Percentiles rank a stretch among this genome's conserved stretches.
phyloP scores from a whole-genome alignment of 2,329 filamentous ascomycete genomes.

The Colletotrichum lentis region DNA sequence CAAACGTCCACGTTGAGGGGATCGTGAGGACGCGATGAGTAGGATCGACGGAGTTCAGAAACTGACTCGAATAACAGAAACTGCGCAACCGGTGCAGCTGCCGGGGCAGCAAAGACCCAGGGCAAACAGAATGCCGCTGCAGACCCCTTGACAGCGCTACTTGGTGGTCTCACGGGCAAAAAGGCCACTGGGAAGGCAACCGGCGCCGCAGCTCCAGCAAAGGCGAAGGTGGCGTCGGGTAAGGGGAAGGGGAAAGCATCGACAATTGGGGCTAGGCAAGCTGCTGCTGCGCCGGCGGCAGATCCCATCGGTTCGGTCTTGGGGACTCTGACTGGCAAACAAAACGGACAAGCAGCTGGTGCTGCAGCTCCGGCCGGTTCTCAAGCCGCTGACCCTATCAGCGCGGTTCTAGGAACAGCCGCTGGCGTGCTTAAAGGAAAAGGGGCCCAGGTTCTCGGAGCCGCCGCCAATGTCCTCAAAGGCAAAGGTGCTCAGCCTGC shows the following conservation, averaged over 20 bases:
- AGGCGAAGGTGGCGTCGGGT: conserved; percentile 7
- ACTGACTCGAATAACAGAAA: neutral
- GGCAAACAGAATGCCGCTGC: too few species aligned
- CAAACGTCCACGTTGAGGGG: too few species aligned
- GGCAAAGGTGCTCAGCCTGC: conserved; percentile 22
- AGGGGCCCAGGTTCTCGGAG: conserved; percentile 19
- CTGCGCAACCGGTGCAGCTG: conserved; percentile 15
- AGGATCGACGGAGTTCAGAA: too few species aligned
- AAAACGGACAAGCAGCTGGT: conserved; percentile 4
- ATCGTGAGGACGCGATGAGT: too few species aligned
- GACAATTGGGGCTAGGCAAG: conserved; percentile 21
- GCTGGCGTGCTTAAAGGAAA: conserved; percentile 34
- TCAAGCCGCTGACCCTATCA: conserved; percentile 16
- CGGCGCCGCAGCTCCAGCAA: conserved; percentile 15
- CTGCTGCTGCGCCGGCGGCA: conserved; percentile 19
- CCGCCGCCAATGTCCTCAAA: conserved; percentile 24
- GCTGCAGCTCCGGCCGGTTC: conserved; percentile 7
- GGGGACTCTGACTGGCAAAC: too few species aligned
- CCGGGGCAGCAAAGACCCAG: neutral
- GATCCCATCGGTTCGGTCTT: neutral
- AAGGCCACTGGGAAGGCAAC: neutral
- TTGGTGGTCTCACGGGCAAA: too few species aligned
- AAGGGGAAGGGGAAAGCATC: conserved; percentile 5
- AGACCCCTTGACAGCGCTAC: too few species aligned
- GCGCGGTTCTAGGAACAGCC: conserved; percentile 18